phyloP scores from a whole-genome alignment of 495 filamentous ascomycete genomes.

The Aspergillus homomorphus region DNA sequence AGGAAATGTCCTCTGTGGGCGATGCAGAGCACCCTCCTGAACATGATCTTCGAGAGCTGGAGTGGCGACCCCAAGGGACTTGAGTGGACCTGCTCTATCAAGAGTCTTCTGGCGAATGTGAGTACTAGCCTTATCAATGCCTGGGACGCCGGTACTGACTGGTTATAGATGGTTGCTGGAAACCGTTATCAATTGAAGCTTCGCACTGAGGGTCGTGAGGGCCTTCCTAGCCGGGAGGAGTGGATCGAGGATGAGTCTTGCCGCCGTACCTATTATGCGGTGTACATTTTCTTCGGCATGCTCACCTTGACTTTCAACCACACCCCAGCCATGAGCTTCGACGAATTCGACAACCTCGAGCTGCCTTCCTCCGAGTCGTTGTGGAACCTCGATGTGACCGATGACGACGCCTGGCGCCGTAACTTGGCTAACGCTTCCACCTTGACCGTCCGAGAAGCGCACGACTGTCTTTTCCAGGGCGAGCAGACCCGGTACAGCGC shows the following conservation, averaged over 20 bases:
- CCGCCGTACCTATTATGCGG: conserved; percentile 95
- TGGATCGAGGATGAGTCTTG: conserved; percentile 98
- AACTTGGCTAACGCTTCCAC: conserved; percentile 64
- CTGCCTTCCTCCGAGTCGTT: conserved; percentile 91
- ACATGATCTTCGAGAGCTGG: conserved; percentile 99
- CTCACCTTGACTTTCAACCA: conserved; percentile 97
- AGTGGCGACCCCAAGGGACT: conserved; percentile 96
- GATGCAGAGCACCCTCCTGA: conserved; percentile 92
- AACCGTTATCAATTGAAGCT: conserved; percentile 95
- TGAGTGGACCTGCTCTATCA: conserved; percentile 98
- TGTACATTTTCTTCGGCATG: conserved; percentile 98
- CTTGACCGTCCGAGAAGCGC: conserved; percentile 86
- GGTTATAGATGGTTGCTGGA: conserved; percentile 76
- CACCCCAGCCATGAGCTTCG: conserved; percentile 94
- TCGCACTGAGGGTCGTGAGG: conserved; percentile 83
- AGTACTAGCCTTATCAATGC: background rate
- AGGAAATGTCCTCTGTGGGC: conserved; percentile 96
- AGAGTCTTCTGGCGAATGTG: conserved; percentile 84
- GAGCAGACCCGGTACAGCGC: conserved; percentile 91
- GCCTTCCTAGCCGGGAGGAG: conserved; percentile 72
- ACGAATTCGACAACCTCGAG: conserved; percentile 91
- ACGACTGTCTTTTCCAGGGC: conserved; percentile 91
- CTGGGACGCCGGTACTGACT: conserved; percentile 1
- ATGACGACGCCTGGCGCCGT: conserved; percentile 82
- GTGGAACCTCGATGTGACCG: conserved; percentile 81